Percentiles rank a stretch among this genome's conserved stretches.
These are phyloP conservation scores for Tolypocladium tropicale DNA, from an alignment of 2,329 filamentous ascomycete genomes.

Conservation along the genomic window DNA sequence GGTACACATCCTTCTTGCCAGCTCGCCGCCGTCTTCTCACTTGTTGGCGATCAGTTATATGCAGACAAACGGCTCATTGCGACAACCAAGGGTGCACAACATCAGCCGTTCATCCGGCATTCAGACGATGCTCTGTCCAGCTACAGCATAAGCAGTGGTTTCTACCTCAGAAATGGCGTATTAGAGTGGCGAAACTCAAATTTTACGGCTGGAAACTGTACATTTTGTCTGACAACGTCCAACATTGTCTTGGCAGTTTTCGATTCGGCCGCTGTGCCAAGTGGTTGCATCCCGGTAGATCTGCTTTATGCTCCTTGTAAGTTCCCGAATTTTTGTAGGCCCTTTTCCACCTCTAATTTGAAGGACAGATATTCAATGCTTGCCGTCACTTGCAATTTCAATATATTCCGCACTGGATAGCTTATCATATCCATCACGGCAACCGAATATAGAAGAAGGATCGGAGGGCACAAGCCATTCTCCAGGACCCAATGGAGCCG, in stretches of 20 bases:
- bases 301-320: neutral
- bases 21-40: neutral
- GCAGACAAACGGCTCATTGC: neutral
- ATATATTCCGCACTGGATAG: neutral
- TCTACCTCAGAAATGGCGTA: neutral
- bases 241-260: neutral
- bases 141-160: neutral
- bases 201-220: neutral
- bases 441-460: no score
- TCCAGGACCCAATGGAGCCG: neutral
- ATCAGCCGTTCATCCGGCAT: neutral
- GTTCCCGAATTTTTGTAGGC: no score
- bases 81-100: neutral
- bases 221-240: neutral
- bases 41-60: neutral
- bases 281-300: neutral
- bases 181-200: neutral
- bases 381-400: neutral
- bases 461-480: neutral
- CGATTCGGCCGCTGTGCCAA: neutral
- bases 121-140: neutral
- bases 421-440: neutral
- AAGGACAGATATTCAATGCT: neutral
- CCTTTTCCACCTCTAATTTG: neutral
- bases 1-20: neutral